Base-by-base conservation (phyloP, 2,329 filamentous ascomycete genomes). In the Colletotrichum orchidophilum region DNA sequence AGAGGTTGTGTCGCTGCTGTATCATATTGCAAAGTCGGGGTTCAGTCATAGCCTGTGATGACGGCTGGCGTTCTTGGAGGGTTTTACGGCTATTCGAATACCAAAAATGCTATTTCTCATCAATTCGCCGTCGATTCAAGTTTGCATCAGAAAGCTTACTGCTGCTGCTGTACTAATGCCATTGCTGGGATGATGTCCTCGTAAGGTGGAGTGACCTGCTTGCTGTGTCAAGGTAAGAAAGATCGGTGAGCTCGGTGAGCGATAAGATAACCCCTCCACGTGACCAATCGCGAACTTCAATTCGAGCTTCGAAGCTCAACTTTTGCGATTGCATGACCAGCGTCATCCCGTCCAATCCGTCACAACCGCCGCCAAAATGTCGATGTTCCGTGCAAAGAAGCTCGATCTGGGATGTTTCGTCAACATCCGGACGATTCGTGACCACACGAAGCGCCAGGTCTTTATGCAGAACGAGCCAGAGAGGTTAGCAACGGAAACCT, bases 361-460 rank as follows among this genome's bases (percentile, higher is more conserved):
- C 49, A 55, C 50, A 54, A 55, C 57, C 49, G 61, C 68, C 75
- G 75, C 81, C 85, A 89, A 75, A 74, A 94, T 94, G 92, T 92
- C 94, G 58, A 93, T 95, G 85, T 98, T 97, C 84, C 88, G 95
- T 77, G 88, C 95, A 35, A 97, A 97, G 84, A 95, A 92, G 87
- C 91, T 98, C 76, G 95, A 98, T 77, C 85, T 98, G 76, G 92
- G 93, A 81, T 94, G 94, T 80, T 97, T 93, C 80, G 83, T 97
- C 84, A 98, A 98, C 80, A 90, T 92, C 81, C 92, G 92, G 75
- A 89, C 94, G 75, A 93, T 99, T 80, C 94, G 96, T 77, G 96
- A 99, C 83, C 94, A 98, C 85, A 95, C 95, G 66, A 99, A 98
- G 90, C 93, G 96, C 78, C 96, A 97, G 85, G 94, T 95, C 70